Base-by-base conservation (phyloP, 108 stramenopile species). In the Cyclotella baltica region DNA sequence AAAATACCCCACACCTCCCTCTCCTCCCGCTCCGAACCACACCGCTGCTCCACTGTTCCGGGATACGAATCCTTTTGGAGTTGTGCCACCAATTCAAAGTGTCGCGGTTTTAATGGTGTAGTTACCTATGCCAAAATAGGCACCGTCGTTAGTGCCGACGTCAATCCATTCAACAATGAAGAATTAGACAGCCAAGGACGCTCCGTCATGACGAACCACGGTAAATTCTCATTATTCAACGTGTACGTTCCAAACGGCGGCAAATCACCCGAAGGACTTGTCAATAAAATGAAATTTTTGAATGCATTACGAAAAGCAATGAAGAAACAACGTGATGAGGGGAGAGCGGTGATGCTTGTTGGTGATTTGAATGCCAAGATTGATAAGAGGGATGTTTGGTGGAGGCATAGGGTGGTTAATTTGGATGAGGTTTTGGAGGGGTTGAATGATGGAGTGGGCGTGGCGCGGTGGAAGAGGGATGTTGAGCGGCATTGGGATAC, bases 181-280 rank as follows among this genome's bases (percentile, higher is more conserved):
- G 92, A 92, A 33, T 67, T 98, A 55, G 96, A 98, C 61, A 80
- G 78, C 76, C 90, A 95, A 72, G 97, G 97, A 51, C 80, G 97
- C 4, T 95, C 92, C 55, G 69, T 98, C 70, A 85, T 96, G 87
- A 98, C 97, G 2, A 92, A 98, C 80, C 97, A 98, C 78, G 94
- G 93, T 6, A 59, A 31, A 1, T 96, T 95, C 69, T 90, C 89
- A 0, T 31, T 98, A 9, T 96, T 96, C 69, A 98, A 98, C 84
- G 93, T 96, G 0, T 98, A 98, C 65, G 97, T 90, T n/a, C 97
- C 97, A 1, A 86, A 88, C 48, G 88, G 84, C 11, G 79, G 77
- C 22, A 19, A 25, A 15, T 50, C 30, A 31, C 85, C 80, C 34
- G 77, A 82, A n/a, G 83, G 81, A 0, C 43, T 92, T 43, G 62